Evolutionary conservation across 2,329 filamentous ascomycete genomes (phyloP), one percentile per base, ranked within the genome.

Genomic region (Triangularia verruculosa): DNA sequence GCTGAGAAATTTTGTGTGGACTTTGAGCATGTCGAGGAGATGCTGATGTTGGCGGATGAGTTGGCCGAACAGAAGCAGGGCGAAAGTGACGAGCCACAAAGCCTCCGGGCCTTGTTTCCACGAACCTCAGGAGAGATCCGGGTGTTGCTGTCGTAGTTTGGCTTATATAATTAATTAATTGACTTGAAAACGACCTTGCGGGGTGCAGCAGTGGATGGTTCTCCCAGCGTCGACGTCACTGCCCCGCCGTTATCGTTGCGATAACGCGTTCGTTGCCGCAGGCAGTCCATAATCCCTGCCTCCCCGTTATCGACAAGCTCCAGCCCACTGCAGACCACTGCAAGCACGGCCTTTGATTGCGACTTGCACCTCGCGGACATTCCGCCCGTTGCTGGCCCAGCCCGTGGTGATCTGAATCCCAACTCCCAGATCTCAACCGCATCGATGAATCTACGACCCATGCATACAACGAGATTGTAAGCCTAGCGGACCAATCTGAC

Each of bases 1-100:
- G 91, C 93, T 0, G 88, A 92, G 69, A 83, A 80, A 60, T 99
- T 99, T 77, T 96, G 93, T 69, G 82, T 84, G 30, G 91, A 95
- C 70, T 99, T 98, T 76, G 92, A 85, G 71, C 78, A 81, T 59
- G 72, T 85, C 1, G 84, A 87, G 70, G 76, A 79, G 58, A 74
- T 82, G 60, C 76, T 87, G 32, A 74, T 80, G 30, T 73, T 77
- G 5, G 76, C 76, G 25, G 80, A 82, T 66, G 77, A 78, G 66
- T 43, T 74, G 67, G 67, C 65, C 4, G 74, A 75, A 55, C 67
- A 71, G 52, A 43, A 62, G 34, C 11, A 64, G 8, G 66, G 63
- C 4, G 64, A 61, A 12, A 54, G 28, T 3, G 73, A 70, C 3
- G 74, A 72, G n/a, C 59, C 66, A 25, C 70, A 74, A 20, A 74